These are phyloP conservation scores for Tylopilus rubrobrunneus DNA, from an alignment of 768 basidiomycete species.

Conservation along the genomic window DNA sequence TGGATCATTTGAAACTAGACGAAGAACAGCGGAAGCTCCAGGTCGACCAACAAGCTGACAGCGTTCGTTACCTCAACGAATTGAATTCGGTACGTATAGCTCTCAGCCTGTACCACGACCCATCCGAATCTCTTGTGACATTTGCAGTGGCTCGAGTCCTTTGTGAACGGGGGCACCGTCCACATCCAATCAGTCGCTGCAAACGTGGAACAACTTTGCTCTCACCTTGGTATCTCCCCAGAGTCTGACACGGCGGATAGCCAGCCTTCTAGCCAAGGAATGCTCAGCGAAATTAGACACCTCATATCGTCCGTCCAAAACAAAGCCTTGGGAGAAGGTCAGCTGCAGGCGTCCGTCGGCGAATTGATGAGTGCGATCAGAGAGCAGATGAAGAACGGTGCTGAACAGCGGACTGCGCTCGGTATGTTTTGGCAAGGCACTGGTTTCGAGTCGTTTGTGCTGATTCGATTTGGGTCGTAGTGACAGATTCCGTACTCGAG, in stretches of 20 bases:
- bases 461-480: constrained; percentile 30
- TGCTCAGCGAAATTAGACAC: constrained; percentile 34
- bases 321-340: constrained; percentile 29
- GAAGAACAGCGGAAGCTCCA: constrained; percentile 45
- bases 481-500: constrained; percentile 53
- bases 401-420: constrained; percentile 40
- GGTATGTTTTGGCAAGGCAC: constrained; percentile 24
- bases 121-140: not conserved
- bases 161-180: constrained; percentile 71
- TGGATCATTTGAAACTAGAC: constrained; percentile 46
- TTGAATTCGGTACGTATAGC: constrained; percentile 56
- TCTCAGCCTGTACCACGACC: not conserved
- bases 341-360: constrained; percentile 33
- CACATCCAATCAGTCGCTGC: constrained; percentile 63
- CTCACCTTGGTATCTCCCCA: constrained; percentile 42
- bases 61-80: constrained; percentile 74
- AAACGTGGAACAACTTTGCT: constrained; percentile 58
- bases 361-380: constrained; percentile 38
- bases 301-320: constrained; percentile 33
- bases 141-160: constrained; percentile 74
- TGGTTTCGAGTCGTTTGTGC: constrained; percentile 5
- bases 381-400: constrained; percentile 36
- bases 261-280: constrained; percentile 16
- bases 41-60: constrained; percentile 67
- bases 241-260: constrained; percentile 16